Base-by-base conservation (phyloP, 148 eudicot genomes). In the Camellia japonica region DNA sequence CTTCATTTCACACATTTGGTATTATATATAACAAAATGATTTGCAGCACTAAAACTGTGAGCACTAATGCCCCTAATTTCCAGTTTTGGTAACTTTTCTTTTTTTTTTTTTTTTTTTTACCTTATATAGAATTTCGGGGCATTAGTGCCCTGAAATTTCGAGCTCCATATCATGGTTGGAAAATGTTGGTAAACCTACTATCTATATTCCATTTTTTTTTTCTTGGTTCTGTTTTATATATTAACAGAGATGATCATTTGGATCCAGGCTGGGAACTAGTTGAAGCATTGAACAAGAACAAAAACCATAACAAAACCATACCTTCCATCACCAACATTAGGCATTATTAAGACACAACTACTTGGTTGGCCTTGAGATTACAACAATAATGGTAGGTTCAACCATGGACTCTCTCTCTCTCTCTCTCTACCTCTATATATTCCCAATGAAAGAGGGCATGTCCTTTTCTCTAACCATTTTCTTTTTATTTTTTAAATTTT, bases 281-380 rank as follows among this genome's bases (percentile, higher is more conserved):
- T 58, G 64, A 58, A 58, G n/a, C 51, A 42, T 56, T 41, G 51
- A 42, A 58, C 6, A 59, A 74, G 77, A 56, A 74, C 41, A 41
- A 38, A 58, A 38, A 74, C 51, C 77, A 15, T 56, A 41, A 73
- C 63, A 19, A n/a, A 59, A 59, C 78, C 47, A 74, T 41, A 59
- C 67, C 65, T 41, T 74, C 66, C 66, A 7, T 58, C 15, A 18
- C n/a, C 77, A 74, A 56, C 19, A 5, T 8, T 16, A 60, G 38
- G 38, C 78, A 75, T 58, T 5, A 18, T 56, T 55, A 6, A 4
- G 46, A 14, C 64, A 74, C 19, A 74, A 41, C 16, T 16, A 75
- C 67, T 75, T 75, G 78, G 78, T 41, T 74, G 66, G 64, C 56
- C 51, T 3, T 58, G 19, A 59, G 66, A 75, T 75, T 75, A n/a